Evolutionary conservation across 192 early-diverging fungal species (phyloP), one percentile per base, ranked within the genome.

Genomic region (Coemansia sp.): DNA sequence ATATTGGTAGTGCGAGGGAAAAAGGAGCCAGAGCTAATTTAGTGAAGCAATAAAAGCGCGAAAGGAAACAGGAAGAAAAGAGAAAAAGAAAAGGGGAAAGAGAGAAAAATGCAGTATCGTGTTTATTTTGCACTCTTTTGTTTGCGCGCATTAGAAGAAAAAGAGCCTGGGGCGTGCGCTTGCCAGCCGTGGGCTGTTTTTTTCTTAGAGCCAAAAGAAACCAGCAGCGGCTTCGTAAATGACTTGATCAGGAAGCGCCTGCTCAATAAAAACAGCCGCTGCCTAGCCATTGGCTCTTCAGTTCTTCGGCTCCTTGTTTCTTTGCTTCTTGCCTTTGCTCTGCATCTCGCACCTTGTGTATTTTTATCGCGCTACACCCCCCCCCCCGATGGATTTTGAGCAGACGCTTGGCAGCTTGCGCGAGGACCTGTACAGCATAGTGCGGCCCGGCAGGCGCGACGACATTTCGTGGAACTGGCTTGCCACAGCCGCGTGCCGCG

Each of bases 381-480:
- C 29, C 8, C 3, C 6, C 14, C 20, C 35, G n/a, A 77, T 77
- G 75, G 75, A 68, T 16, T 72, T 77, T 54, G 53, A 50, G 47
- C 36, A 47, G 10, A 60, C 59, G 11, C 47, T 77, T 13, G 29
- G 48, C 61, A 8, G 30, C 25, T 28, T 77, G 55, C 69, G 58
- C 16, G 36, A 24, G 6, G 69, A 71, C 55, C 69, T 77, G 18
- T 57, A 57, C 5, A 46, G 7, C 34, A 72, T 61, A 29, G 58
- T 59, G 51, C 34, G 48, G n/a, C 35, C 39, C 2, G 32, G 25
- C 24, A 54, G 42, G n/a, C 27, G 49, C 10, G 64, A 60, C 35
- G 60, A 66, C 16, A 69, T 78, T 22, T 67, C 75, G 28, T 78
- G 75, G 75, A 65, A 47, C 66, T 72, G 75, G 75, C 22, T 69